Evolutionary conservation across 169 alveolate genomes (phyloP).

Genomic region (Eimeria brunetti): DNA sequence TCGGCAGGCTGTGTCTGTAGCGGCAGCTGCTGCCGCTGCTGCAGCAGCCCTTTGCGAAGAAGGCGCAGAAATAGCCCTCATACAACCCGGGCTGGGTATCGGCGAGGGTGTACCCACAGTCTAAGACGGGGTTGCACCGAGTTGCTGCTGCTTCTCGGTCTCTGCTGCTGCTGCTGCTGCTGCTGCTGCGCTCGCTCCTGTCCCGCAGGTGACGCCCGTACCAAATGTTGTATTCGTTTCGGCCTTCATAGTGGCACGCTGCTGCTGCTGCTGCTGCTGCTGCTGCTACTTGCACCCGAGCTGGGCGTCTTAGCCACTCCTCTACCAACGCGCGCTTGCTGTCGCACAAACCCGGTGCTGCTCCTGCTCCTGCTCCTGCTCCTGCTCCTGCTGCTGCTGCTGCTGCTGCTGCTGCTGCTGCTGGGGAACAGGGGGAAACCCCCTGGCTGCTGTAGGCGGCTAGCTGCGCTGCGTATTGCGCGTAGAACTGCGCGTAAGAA

Average conservation of each 20-base stretch:
- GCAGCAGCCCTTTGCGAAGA: conserved; percentile 99
- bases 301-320: conserved; percentile 75
- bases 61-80: conserved; percentile 95
- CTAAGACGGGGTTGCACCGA: conserved; percentile 95
- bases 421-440: no score
- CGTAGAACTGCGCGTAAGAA: not conserved
- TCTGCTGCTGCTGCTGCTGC: conserved; percentile 87
- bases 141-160: conserved; percentile 94
- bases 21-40: conserved; percentile 98
- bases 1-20: conserved; percentile 98
- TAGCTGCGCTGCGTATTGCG: conserved; percentile 15
- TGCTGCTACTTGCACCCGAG: conserved; percentile 60
- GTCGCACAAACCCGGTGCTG: conserved; percentile 1
- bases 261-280: no score
- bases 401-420: no score
- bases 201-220: conserved; percentile 98
- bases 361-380: not conserved
- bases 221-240: conserved; percentile 99
- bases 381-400: no score
- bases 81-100: conserved; percentile 90
- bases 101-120: conserved; percentile 98
- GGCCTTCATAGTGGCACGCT: conserved; percentile 93
- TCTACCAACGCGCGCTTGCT: conserved; percentile 34
- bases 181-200: no score
- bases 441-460: not conserved